A percentile compares a stretch with the other conserved stretches of the same genome.
Conservation (phyloP, 1,139 yeast species). For the Saccharomycopsis hybrid region DNA sequence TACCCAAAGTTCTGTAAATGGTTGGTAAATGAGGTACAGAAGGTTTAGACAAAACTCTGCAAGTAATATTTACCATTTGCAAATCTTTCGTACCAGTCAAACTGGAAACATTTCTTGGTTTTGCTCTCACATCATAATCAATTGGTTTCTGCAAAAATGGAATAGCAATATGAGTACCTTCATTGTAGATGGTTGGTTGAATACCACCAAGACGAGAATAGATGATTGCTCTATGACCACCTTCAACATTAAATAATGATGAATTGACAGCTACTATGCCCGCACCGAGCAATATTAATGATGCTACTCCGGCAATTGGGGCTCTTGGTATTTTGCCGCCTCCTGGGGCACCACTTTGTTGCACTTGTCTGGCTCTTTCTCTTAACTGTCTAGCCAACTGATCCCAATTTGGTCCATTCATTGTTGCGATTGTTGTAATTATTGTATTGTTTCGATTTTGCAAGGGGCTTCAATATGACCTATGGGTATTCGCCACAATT, state of each 20-base stretch:
- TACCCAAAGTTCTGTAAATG: constrained; percentile 86
- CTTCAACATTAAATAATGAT: constrained; percentile 90
- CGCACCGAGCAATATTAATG: constrained; percentile 67
- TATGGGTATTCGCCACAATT: background rate
- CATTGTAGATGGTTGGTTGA: constrained; percentile 76
- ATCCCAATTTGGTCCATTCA: constrained; percentile 49
- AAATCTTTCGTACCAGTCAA: constrained; percentile 96
- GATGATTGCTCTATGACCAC: constrained; percentile 97
- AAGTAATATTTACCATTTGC: constrained; percentile 98
- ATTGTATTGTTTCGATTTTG: background rate
- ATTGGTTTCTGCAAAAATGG: constrained; percentile 97
- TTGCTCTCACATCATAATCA: constrained; percentile 92
- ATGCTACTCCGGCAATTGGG: constrained; percentile 67
- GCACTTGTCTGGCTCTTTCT: constrained; percentile 53
- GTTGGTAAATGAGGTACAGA: constrained; percentile 70
- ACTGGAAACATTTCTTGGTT: constrained; percentile 95
- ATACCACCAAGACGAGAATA: constrained; percentile 88
- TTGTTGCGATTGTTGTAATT: too few species aligned
- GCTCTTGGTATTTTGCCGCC: constrained; percentile 37
- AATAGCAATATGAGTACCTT: constrained; percentile 90
- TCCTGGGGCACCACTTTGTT: constrained; percentile 33
- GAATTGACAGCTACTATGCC: constrained; percentile 61
- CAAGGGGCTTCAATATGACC: background rate
- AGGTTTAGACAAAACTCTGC: constrained; percentile 93
- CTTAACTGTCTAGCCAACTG: constrained; percentile 59